These are phyloP conservation scores for Amylostereum chailletii DNA, from an alignment of 1,284 basidiomycete species.

Conservation along the genomic window DNA sequence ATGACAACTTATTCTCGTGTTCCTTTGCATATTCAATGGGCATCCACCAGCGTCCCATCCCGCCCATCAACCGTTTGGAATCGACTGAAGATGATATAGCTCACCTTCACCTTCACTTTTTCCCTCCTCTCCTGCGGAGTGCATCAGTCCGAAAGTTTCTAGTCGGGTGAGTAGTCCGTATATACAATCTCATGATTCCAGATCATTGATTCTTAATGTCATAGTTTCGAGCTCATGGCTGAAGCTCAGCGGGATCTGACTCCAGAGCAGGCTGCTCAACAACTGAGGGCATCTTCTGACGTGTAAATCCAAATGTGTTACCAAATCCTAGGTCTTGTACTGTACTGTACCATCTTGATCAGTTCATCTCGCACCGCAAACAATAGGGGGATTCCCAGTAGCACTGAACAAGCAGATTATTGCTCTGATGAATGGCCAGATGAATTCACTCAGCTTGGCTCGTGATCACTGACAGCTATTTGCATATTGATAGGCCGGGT, in stretches of 20 bases:
- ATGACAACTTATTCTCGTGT: constrained; percentile 81
- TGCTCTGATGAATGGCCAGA: no score
- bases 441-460: no score
- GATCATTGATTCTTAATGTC: background rate
- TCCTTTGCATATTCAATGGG: constrained; percentile 98
- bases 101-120: constrained; percentile 87
- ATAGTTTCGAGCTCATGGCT: constrained; percentile 85
- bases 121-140: constrained; percentile 80
- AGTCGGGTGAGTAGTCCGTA: constrained; percentile 58
- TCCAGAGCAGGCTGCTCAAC: constrained; percentile 78
- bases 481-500: no score
- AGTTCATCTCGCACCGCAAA: no score
- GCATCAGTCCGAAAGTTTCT: constrained; percentile 85
- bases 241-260: constrained; percentile 90
- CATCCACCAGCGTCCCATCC: constrained; percentile 74
- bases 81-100: constrained; percentile 49
- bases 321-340: no score
- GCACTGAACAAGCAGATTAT: no score
- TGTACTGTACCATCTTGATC: no score
- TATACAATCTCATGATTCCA: background rate
- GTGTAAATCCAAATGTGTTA: constrained; percentile 24
- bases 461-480: no score
- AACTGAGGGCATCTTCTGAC: constrained; percentile 43
- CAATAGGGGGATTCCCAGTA: no score
- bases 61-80: constrained; percentile 22